These are phyloP conservation scores for Syncephalis plumigaleata DNA, from an alignment of 371 early-diverging fungal genomes.

Conservation along the genomic window DNA sequence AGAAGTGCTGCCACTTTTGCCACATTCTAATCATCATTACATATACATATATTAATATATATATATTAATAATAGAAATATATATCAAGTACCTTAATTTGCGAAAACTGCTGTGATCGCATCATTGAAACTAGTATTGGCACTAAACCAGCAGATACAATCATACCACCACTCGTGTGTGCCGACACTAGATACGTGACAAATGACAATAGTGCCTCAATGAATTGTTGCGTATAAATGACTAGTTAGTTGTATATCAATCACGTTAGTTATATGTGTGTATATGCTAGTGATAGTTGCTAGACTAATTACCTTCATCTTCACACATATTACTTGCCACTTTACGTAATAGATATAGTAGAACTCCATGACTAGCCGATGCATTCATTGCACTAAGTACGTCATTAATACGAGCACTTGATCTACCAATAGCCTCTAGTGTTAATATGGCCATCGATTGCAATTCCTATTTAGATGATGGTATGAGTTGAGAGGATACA, in stretches of 20 bases:
- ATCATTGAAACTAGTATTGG: constrained; percentile 49
- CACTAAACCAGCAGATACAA: constrained; percentile 80
- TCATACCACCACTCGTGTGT: constrained; percentile 72
- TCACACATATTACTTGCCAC: not conserved
- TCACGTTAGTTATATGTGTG: not conserved
- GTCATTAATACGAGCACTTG: constrained; percentile 54
- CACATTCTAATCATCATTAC: constrained; percentile 14
- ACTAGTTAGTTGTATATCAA: constrained; percentile 2
- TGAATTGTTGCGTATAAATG: constrained; percentile 46
- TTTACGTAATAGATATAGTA: constrained; percentile 50
- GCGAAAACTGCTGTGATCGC: constrained; percentile 21
- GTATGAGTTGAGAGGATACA: too few relatives aligned
- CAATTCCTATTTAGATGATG: constrained; percentile 21
- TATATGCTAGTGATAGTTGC: not conserved
- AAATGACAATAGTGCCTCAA: constrained; percentile 70
- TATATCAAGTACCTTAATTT: constrained; percentile 36
- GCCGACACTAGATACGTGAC: constrained; percentile 55
- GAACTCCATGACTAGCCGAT: constrained; percentile 80
- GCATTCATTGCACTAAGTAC: constrained; percentile 77
- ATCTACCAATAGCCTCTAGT: constrained; percentile 65
- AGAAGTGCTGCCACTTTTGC: constrained; percentile 55
- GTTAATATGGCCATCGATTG: constrained; percentile 65
- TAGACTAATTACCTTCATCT: not conserved
- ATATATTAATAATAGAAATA: not conserved
- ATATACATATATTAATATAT: too few relatives aligned